phyloP scores from a whole-genome alignment of 1,284 basidiomycete genomes.

The Trametes polyzona region DNA sequence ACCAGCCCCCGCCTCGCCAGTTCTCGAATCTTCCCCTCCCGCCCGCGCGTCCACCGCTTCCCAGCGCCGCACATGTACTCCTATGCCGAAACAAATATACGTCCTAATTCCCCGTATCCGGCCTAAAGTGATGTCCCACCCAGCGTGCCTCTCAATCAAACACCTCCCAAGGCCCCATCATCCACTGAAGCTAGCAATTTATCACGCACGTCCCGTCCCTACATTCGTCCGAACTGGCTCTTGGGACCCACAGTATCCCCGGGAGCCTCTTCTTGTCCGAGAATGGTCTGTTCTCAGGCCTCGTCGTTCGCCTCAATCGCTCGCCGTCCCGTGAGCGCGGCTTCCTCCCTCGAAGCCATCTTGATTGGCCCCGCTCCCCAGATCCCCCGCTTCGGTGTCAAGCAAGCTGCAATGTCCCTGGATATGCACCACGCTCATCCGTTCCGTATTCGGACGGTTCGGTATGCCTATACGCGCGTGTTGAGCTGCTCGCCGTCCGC shows the following conservation, averaged over 20 bases:
- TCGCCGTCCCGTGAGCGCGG: not conserved
- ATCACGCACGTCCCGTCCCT: slow-evolving; percentile 2
- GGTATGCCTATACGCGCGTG: not conserved
- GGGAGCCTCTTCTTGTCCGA: not conserved
- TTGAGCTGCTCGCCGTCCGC: not conserved
- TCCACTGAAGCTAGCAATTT: slow-evolving; percentile 7
- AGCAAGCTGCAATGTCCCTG: slow-evolving; percentile 13
- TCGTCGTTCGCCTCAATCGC: not conserved
- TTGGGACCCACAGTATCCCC: not conserved
- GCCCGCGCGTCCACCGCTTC: too few species aligned
- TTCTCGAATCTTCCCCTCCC: not conserved
- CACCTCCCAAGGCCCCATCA: not conserved
- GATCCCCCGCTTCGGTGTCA: slow-evolving; percentile 12
- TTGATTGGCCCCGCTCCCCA: slow-evolving; percentile 3
- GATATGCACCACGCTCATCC: not conserved
- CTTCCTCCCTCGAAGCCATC: not conserved
- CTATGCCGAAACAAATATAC: not conserved
- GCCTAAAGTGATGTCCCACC: not conserved
- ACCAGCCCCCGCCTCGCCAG: not conserved
- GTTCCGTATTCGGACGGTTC: not conserved
- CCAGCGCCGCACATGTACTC: not conserved
- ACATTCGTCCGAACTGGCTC: not conserved
- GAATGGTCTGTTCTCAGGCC: not conserved
- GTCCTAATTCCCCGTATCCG: not conserved
- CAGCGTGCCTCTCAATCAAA: not conserved